Percentiles rank a stretch among this genome's conserved stretches.
phyloP scores from a whole-genome alignment of 2,329 filamentous ascomycete species.

The Talaromyces sp. region DNA sequence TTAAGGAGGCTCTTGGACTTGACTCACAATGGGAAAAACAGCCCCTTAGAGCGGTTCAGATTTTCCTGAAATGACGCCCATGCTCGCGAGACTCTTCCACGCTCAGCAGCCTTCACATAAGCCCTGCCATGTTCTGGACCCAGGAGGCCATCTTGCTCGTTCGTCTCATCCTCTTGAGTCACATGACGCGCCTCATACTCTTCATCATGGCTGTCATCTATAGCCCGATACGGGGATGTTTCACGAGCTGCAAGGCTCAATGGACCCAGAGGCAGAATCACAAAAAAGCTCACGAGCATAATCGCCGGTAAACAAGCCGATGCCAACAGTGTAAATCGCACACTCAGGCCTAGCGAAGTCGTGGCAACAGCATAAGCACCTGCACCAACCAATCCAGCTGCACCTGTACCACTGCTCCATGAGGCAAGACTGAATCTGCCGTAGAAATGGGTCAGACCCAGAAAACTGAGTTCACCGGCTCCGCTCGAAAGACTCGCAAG shows the following conservation, averaged over 20 bases:
- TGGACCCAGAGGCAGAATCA: constrained; percentile 67
- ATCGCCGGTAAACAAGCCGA: constrained; percentile 75
- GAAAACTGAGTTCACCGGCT: constrained; percentile 83
- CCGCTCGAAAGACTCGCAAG: constrained; percentile 83
- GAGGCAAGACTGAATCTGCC: constrained; percentile 80
- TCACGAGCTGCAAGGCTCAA: constrained; percentile 49
- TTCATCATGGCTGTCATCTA: constrained; percentile 45
- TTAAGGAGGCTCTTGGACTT: not conserved
- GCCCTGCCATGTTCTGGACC: constrained; percentile 22
- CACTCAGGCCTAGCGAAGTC: constrained; percentile 71
- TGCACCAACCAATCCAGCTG: constrained; percentile 80
- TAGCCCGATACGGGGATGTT: constrained; percentile 53
- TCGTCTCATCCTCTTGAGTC: constrained; percentile 17
- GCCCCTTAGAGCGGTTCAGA: constrained; percentile 62
- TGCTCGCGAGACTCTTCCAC: constrained; percentile 19
- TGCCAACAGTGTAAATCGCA: constrained; percentile 69
- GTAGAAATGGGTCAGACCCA: constrained; percentile 91
- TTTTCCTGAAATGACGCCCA: constrained; percentile 48
- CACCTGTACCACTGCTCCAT: constrained; percentile 91
- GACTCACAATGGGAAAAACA: constrained; percentile 69
- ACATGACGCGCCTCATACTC: constrained; percentile 28
- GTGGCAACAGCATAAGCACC: constrained; percentile 85
- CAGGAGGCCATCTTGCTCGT: constrained; percentile 28
- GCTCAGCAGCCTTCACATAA: constrained; percentile 23
- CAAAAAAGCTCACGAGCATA: constrained; percentile 82